Base-by-base conservation (phyloP, 495 filamentous ascomycete genomes). In the Trichoderma gamsii region DNA sequence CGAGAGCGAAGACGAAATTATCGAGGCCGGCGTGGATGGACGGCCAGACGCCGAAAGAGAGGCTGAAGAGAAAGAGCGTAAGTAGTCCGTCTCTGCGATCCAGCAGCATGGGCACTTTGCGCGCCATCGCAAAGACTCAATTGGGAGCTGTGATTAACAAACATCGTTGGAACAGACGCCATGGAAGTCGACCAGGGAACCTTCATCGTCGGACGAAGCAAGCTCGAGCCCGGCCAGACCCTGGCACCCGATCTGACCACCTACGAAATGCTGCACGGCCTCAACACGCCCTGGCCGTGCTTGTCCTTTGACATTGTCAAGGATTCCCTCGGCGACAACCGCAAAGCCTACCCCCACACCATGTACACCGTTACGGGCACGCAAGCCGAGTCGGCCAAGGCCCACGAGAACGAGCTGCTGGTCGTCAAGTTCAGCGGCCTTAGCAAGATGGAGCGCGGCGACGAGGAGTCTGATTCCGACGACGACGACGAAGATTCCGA, bases 321-420 rank as follows among this genome's bases (percentile, higher is more conserved):
- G 74, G 95, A 99, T 79, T 80, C 83, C n/a, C 81, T 99, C 25
- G 95, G 95, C 44, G 91, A 96, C 73, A 89, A 93, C 77, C 88
- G 95, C 69, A 94, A 89, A 73, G 88, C 88, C 2, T 99, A 92
- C 78, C 95, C 95, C 66, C 92, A 91, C 32, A 97, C 93, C 15
- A 87, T 97, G 73, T 99, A 97, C 74, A 90, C 96, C 2, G 92
- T 97, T 35, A 86, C 92, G 15, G 95, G 95, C 63, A 98, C 95
- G 4, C 95, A 99, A 79, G 95, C 95, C 44, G 92, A 93, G 72
- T 81, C 80, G 69, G 79, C 78, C 25, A 83, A 88, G 66, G 82
- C 89, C 27, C 89, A 86, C 76, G 95, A 98, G 70, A 99, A 99
- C 74, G 88, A 97, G 74, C 74, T 99, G 71, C 87, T 97, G 85